Evolutionary conservation across 1,284 basidiomycete genomes (phyloP), one percentile per base, ranked within the genome.

Genomic region (Wallemia mellicola): DNA sequence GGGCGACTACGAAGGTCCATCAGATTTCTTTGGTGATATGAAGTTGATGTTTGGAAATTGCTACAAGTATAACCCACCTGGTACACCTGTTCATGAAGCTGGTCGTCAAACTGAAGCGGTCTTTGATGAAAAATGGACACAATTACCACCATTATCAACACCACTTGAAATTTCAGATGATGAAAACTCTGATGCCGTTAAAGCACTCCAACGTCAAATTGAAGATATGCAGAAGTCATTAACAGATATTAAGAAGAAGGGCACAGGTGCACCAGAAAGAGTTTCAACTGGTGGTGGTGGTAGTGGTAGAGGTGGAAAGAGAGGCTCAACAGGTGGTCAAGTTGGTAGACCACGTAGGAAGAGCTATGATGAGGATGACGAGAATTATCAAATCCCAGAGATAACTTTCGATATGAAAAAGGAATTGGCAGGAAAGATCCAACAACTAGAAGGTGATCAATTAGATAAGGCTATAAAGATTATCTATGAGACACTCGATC

Each of bases 21-120:
- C 78, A 32, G 81, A 82, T 66, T 89, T 96, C 67, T 79, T 82
- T 63, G 79, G 82, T 22, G 94, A 98, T 71, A 86, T 96, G 73
- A 83, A 84, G 69, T 75, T 92, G 63, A 86, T 98, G 80, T 82
- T 95, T 66, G 76, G 79, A 61, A 99, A 99, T 69, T 96, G 91
- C 68, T 82, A 83, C 68, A 74, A 76, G 1, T 99, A 92, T 75
- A 98, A 99, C 66, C 87, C 88, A 3, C 75, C 79, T 5, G 85
- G 82, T 28, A 86, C 87, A 24, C 78, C 81, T 32, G 92, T 98
- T 59, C 81, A 88, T 67, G 76, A 79, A 60, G 82, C 85, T 24
- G 89, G 86, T 7, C 76, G 79, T 58, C 79, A 85, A 60, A 73
- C 96, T 24, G 80, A 89, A 68, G 76, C 78, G 33, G 70, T 89